These are phyloP conservation scores for Colletotrichum plurivorum DNA, from an alignment of 2,329 filamentous ascomycete genomes.

Conservation along the genomic window DNA sequence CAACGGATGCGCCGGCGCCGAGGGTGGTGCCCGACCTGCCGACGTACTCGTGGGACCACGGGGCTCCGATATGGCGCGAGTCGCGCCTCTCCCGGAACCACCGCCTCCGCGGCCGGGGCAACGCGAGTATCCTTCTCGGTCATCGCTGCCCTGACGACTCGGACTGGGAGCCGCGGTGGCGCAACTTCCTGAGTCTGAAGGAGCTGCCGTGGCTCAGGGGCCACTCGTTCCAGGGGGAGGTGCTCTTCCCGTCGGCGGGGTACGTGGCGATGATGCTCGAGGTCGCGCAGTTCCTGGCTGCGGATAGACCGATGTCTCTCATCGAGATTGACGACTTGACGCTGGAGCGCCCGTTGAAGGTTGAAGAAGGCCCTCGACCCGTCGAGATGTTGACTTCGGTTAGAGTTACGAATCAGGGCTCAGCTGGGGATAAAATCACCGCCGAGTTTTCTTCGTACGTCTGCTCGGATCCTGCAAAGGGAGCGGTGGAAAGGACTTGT, in stretches of 20 bases:
- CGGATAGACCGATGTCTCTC: neutral
- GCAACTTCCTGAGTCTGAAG: constrained; percentile 42
- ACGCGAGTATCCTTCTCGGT: constrained; percentile 28
- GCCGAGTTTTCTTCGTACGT: constrained; percentile 8
- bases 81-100: constrained; percentile 25
- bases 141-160: constrained; percentile 1
- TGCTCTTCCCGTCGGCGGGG: constrained; percentile 55
- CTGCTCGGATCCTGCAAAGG: constrained; percentile 1
- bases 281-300: constrained; percentile 2
- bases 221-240: constrained; percentile 60
- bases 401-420: neutral
- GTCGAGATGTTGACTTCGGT: constrained; percentile 21
- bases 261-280: constrained; percentile 48
- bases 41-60: constrained; percentile 39
- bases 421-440: neutral
- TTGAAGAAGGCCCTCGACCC: neutral
- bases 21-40: constrained; percentile 43
- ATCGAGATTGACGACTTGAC: constrained; percentile 15
- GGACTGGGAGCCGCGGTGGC: constrained; percentile 21
- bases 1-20: neutral
- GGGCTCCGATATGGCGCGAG: constrained; percentile 20
- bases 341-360: constrained; percentile 21
- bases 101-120: constrained; percentile 23
- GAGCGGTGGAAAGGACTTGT: neutral
- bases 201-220: constrained; percentile 61